Evolutionary conservation across 2,329 filamentous ascomycete species (phyloP).

Genomic region (Colletotrichum aenigma): DNA sequence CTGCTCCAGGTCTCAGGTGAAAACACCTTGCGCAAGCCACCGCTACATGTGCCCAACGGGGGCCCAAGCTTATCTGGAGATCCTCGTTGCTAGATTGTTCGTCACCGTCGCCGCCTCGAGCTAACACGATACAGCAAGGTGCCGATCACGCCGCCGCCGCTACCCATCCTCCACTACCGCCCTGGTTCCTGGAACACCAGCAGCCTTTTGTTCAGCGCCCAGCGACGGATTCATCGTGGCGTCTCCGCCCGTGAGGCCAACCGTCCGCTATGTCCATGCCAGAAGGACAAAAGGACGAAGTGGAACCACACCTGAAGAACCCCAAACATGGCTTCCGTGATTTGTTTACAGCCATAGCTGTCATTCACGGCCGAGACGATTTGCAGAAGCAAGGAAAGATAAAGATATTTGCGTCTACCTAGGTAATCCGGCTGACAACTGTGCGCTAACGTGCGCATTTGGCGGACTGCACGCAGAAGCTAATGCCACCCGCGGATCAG

Average conservation of each 20-base stretch:
- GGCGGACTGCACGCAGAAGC: background rate
- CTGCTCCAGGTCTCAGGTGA: conserved; percentile 15
- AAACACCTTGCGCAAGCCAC: conserved; percentile 7
- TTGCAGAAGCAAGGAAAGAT: background rate
- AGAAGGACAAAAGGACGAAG: background rate
- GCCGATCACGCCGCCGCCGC: background rate
- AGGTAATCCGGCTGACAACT: background rate
- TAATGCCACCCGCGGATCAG: background rate
- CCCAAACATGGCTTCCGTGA: background rate
- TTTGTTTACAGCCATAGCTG: background rate
- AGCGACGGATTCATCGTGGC: background rate
- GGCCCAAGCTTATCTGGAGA: background rate
- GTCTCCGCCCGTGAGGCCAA: background rate
- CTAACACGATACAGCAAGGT: background rate
- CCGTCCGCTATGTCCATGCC: background rate
- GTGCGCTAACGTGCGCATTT: background rate
- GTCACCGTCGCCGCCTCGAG: background rate
- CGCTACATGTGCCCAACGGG: background rate
- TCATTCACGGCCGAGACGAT: background rate
- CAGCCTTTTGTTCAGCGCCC: background rate
- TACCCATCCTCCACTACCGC: background rate
- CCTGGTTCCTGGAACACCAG: background rate
- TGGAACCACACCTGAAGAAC: background rate
- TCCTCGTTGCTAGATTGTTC: background rate
- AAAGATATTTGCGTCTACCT: background rate